These are phyloP conservation scores for Panicum hallii DNA, from an alignment of 202 grass and related monocot genomes.

Conservation along the genomic window DNA sequence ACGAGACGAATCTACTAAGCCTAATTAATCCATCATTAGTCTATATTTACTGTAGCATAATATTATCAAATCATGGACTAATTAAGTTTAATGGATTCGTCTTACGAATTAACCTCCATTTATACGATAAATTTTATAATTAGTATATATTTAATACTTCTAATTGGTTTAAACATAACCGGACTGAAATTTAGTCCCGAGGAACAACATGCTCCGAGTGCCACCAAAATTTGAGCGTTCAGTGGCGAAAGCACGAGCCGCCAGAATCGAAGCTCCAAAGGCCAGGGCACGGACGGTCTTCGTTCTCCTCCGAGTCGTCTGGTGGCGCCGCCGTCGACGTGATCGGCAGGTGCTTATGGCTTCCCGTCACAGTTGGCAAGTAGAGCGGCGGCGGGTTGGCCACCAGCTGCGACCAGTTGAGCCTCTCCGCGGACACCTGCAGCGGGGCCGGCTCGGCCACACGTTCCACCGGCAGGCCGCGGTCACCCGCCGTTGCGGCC, in stretches of 20 bases:
- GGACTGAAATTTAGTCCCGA: no score
- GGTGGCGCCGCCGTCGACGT: neutral
- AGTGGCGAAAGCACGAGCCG: neutral
- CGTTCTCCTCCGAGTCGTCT: neutral
- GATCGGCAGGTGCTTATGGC: neutral
- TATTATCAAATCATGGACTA: no score
- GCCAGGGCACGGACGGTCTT: neutral
- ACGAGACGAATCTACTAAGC: no score
- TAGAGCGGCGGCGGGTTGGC: constrained; percentile 28
- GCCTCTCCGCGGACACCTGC: neutral
- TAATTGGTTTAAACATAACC: no score
- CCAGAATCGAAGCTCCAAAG: neutral
- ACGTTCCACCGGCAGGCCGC: neutral
- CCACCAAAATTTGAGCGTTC: no score
- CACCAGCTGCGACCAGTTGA: constrained; percentile 15
- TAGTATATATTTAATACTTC: no score
- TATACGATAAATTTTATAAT: no score
- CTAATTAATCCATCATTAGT: no score
- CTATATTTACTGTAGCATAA: no score
- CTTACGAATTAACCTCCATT: no score
- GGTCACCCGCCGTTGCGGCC: neutral
- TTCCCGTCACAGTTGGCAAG: neutral
- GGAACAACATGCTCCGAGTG: no score
- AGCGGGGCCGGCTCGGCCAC: neutral
- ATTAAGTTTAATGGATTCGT: no score